Conservation (phyloP, 1,284 basidiomycete genomes). For the Cryptococcus floricola region DNA sequence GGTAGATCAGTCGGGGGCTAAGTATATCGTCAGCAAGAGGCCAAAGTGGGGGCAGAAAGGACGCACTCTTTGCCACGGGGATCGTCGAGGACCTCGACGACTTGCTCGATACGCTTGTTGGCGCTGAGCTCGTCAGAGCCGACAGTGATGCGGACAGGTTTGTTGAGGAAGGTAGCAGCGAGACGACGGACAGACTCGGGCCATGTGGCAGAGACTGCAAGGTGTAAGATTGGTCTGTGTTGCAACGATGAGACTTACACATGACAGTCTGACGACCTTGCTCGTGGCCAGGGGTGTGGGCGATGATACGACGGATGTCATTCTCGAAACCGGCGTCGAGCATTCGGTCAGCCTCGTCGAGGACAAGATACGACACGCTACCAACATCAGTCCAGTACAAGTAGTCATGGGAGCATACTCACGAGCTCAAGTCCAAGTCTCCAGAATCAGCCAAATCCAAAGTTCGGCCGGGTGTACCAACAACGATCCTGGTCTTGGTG, state of each 20-base stretch:
- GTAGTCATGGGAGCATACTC: slow-evolving; percentile 35
- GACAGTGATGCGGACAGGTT: slow-evolving; percentile 87
- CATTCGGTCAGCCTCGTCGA: slow-evolving; percentile 99
- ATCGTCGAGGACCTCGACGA: slow-evolving; percentile 86
- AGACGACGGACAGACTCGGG: slow-evolving; percentile 90
- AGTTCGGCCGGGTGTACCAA: slow-evolving; percentile 91
- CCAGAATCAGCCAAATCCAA: slow-evolving; percentile 85
- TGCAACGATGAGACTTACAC: slow-evolving; percentile 60
- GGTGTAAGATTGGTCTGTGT: neutral
- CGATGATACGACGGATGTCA: slow-evolving; percentile 90
- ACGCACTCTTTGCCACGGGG: slow-evolving; percentile 76
- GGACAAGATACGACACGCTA: slow-evolving; percentile 82
- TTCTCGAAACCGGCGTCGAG: slow-evolving; percentile 98
- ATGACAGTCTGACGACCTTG: slow-evolving; percentile 79
- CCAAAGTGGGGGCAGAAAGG: too few species aligned
- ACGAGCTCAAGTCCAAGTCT: slow-evolving; percentile 73
- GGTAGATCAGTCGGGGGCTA: slow-evolving; percentile 65
- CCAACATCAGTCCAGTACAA: neutral
- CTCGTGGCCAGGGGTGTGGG: slow-evolving; percentile 61
- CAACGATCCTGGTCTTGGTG: slow-evolving; percentile 68
- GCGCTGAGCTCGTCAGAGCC: slow-evolving; percentile 93
- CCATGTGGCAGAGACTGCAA: slow-evolving; percentile 92
- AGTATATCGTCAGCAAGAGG: neutral
- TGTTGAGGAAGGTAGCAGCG: slow-evolving; percentile 82
- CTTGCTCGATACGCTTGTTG: slow-evolving; percentile 76